phyloP scores from a whole-genome alignment of 2,329 filamentous ascomycete genomes.

The Nakataea oryzae region DNA sequence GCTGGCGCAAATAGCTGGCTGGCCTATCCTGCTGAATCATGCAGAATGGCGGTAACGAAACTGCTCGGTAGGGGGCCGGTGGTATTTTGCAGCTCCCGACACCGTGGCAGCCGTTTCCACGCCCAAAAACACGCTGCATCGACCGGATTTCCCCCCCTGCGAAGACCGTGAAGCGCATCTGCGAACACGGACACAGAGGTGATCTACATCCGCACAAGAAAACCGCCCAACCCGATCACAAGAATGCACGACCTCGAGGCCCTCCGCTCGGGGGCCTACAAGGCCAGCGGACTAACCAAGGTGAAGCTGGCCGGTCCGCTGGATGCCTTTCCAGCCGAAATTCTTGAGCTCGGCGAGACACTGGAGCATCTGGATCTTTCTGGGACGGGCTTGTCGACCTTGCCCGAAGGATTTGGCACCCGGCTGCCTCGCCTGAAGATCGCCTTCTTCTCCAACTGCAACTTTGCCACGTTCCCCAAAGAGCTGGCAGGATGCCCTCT shows the following conservation, averaged over 20 bases:
- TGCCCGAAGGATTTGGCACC: slow-evolving; percentile 26
- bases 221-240: neutral
- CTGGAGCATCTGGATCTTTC: slow-evolving; percentile 38
- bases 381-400: slow-evolving; percentile 26
- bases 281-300: slow-evolving; percentile 14
- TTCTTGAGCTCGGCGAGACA: slow-evolving; percentile 27
- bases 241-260: slow-evolving; percentile 20
- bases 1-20: neutral
- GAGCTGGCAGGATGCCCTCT: slow-evolving; percentile 28
- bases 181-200: neutral
- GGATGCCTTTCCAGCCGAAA: slow-evolving; percentile 25
- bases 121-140: neutral
- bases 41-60: slow-evolving; percentile 4
- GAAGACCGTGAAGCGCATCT: neutral
- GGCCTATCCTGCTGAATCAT: neutral
- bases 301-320: slow-evolving; percentile 24
- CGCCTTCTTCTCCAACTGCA: slow-evolving; percentile 34
- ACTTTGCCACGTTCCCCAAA: slow-evolving; percentile 29
- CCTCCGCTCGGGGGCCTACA: slow-evolving; percentile 21
- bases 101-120: neutral
- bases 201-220: neutral
- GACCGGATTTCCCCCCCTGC: neutral
- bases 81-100: neutral
- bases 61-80: neutral
- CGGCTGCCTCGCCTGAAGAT: slow-evolving; percentile 31